Evolutionary conservation across 805 yeast genomes (phyloP), one percentile per base, ranked within the genome.

Genomic region (Zygoascus bituminiphila): DNA sequence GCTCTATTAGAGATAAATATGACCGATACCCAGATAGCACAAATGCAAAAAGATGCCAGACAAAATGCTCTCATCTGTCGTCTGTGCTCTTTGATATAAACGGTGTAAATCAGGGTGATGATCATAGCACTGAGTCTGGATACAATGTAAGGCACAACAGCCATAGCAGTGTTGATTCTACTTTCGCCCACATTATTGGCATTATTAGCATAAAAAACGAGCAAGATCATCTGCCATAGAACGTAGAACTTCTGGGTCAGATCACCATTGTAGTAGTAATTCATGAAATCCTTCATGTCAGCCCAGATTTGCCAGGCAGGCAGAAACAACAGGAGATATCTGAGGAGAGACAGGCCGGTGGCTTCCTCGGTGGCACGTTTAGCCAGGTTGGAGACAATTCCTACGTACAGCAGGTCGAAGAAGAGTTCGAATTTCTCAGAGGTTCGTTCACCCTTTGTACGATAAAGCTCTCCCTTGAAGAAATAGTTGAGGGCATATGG

Each of bases 261-360:
- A 61, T 81, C 85, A 55, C 79, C 81, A 50, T 68, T 77, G 58
- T 74, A 81, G 62, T 78, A 80, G 57, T 77, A 79, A 61, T 81
- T 78, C 72, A 78, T 77, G 55, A 79, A 71, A 50, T 79, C 84
- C 56, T 78, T 76, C 50, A 80, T 66, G 56, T 79, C 84, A n/a
- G 72, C 61, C 85, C 86, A 81, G 20, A 80, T 75, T 19, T 72
- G 73, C 77, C 79, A 81, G n/a, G 79, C 72, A 0, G 83, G 84
- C 17, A 75, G 45, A 48, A 79, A 80, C 1, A 78, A 58, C 38
- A 80, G 55, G 5, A 77, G 46, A 57, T 78, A 80, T 53, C 69
- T 69, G 35, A 73, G 61, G 22, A 80, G 61, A 0, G 78, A 61
- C 2, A 57, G 58, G 35, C 81, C 81, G 17, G 69, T 61, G 25